Conservation (phyloP, 495 filamentous ascomycete genomes). For the Xanthoparmelia taractica region DNA sequence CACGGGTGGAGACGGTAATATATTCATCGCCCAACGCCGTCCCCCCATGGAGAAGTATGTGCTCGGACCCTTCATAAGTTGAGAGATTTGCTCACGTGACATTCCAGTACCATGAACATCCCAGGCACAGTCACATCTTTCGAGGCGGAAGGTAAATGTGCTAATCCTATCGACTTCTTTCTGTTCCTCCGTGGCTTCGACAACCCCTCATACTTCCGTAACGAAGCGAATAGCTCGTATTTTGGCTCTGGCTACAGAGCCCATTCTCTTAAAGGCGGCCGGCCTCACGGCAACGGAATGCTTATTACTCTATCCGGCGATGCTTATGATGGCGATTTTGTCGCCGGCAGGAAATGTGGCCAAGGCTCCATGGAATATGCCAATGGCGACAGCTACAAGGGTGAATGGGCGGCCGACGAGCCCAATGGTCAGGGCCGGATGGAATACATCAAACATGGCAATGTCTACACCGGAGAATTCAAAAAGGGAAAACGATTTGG, state of each 20-base stretch:
- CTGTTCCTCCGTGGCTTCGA: conserved; percentile 41
- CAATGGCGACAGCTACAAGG: conserved; percentile 56
- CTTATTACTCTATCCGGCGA: conserved; percentile 48
- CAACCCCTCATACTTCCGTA: conserved; percentile 39
- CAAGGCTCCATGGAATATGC: conserved; percentile 53
- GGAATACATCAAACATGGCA: conserved; percentile 51
- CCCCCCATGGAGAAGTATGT: conserved; percentile 21
- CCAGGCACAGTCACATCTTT: conserved; percentile 23
- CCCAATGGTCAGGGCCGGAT: conserved; percentile 54
- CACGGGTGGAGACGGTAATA: conserved; percentile 15
- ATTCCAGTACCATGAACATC: background rate
- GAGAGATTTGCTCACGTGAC: background rate
- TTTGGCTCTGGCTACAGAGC: conserved; percentile 45
- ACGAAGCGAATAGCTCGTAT: conserved; percentile 39
- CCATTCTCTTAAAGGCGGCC: conserved; percentile 42
- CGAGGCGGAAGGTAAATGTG: conserved; percentile 36
- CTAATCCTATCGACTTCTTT: conserved; percentile 41
- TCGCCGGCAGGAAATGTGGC: conserved; percentile 42
- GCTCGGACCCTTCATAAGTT: background rate
- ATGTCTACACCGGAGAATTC: conserved; percentile 58
- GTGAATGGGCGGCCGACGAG: conserved; percentile 49
- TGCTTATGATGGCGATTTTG: conserved; percentile 49
- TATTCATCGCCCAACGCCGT: conserved; percentile 24
- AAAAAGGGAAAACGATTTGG: conserved; percentile 55
- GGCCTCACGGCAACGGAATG: conserved; percentile 45